phyloP scores from a whole-genome alignment of 345 rosid species.

The Dimocarpus longan region DNA sequence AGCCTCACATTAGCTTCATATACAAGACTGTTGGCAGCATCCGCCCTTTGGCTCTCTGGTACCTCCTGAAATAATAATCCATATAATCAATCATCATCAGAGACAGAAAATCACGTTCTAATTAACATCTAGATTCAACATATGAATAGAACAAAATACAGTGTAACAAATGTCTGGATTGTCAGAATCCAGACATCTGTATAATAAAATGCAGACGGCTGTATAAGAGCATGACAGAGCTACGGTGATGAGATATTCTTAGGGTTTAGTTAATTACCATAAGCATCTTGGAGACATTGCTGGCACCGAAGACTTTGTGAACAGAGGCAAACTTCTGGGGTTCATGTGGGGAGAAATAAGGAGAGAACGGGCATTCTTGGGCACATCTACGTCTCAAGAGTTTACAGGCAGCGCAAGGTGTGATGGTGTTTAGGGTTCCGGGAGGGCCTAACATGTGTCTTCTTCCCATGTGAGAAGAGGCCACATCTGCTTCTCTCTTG shows the following conservation, averaged over 20 bases:
- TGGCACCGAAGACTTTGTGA: slow-evolving; percentile 96
- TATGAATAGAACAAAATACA: too few relatives aligned
- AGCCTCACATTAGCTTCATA: slow-evolving; percentile 95
- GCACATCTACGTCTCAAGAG: slow-evolving; percentile 91
- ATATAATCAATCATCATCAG: not conserved
- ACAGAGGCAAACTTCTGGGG: slow-evolving; percentile 95
- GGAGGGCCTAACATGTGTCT: slow-evolving; percentile 79
- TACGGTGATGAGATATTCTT: not conserved
- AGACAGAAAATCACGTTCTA: too few relatives aligned
- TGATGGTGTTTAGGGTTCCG: slow-evolving; percentile 82
- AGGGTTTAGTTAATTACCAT: slow-evolving; percentile 45
- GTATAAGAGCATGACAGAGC: not conserved
- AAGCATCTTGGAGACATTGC: slow-evolving; percentile 96
- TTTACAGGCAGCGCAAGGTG: slow-evolving; percentile 98
- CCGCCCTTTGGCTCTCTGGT: slow-evolving; percentile 79
- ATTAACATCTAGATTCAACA: too few relatives aligned
- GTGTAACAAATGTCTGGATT: too few relatives aligned
- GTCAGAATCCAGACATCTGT: too few relatives aligned
- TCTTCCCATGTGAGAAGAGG: slow-evolving; percentile 63
- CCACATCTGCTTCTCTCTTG: slow-evolving; percentile 75
- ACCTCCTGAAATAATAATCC: slow-evolving; percentile 59
- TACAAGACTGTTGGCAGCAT: slow-evolving; percentile 89
- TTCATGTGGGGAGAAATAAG: slow-evolving; percentile 95
- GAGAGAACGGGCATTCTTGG: slow-evolving; percentile 95
- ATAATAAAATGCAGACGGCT: not conserved